Percentiles rank a stretch among this genome's conserved stretches.
These are phyloP conservation scores for Starmerella scarabaei DNA, from an alignment of 805 yeast species.

Conservation along the genomic window DNA sequence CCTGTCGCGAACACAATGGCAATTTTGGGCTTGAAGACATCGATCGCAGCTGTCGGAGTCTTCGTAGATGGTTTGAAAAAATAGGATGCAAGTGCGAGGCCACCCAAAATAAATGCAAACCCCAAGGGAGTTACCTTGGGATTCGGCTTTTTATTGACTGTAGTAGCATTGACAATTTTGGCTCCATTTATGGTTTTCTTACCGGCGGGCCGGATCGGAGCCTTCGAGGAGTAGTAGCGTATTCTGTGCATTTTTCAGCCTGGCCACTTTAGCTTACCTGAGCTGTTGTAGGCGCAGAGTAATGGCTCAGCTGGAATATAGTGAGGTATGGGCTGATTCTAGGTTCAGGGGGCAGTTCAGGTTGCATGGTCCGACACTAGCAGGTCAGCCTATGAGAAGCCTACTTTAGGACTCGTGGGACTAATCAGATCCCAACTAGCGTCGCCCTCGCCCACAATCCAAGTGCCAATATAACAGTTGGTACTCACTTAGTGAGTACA, in stretches of 20 bases:
- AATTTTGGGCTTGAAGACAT: slow-evolving; percentile 18
- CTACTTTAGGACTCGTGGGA: too few relatives aligned
- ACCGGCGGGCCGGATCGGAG: slow-evolving; percentile 8
- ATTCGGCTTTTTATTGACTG: background rate
- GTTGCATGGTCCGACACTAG: too few relatives aligned
- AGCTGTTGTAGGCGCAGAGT: too few relatives aligned
- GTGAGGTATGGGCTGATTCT: too few relatives aligned
- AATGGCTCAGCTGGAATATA: too few relatives aligned
- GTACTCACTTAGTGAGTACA: too few relatives aligned
- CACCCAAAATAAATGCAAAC: slow-evolving; percentile 18
- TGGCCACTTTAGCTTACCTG: too few relatives aligned
- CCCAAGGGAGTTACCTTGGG: slow-evolving; percentile 10
- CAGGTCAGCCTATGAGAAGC: too few relatives aligned
- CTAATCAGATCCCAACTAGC: too few relatives aligned
- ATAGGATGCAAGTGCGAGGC: slow-evolving; percentile 18
- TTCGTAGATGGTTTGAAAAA: slow-evolving; percentile 16
- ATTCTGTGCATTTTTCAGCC: background rate
- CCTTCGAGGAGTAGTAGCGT: background rate
- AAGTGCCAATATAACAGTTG: too few relatives aligned
- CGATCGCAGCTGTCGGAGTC: slow-evolving; percentile 19
- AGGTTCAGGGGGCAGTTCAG: too few relatives aligned
- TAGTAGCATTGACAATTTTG: background rate
- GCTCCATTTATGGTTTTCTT: background rate
- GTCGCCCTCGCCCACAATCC: too few relatives aligned
- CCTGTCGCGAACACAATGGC: slow-evolving; percentile 20